Evolutionary conservation across 768 basidiomycete species (phyloP), one percentile per base, ranked within the genome.

Genomic region (Rubroboletus satanas): DNA sequence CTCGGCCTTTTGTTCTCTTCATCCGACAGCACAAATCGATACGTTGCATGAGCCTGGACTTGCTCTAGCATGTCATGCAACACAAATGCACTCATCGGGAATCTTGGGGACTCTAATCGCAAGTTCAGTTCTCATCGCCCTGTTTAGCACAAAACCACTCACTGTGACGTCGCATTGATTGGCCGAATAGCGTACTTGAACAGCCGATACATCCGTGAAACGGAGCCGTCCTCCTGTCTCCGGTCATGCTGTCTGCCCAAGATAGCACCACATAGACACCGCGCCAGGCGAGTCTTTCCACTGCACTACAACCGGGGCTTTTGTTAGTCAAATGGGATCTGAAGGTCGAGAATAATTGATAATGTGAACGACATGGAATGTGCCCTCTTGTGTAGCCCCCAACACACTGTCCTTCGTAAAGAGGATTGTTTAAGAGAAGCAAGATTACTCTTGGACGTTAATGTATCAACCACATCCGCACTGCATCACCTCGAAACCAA

Each of bases 361-460:
- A 49, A 56, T 18, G 2, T 32, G 28, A 48, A 48, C 11, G 8
- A 51, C 50, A 53, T 51, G 47, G 58, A 57, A 78, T 98, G 87
- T 97, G 73, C 74, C 74, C 87, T 83, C 85, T 78, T 81, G 76
- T 78, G 95, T 98, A 98, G 95, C 93, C 83, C 88, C 81, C 83
- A 79, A 26, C 26, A 26, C 26, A 78, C 83, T 66, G 63, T 74
- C 79, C 88, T 91, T 74, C 65, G 64, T 77, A 77, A 76, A 74
- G 84, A 82, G 88, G 86, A 92, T 94, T 95, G 93, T 95, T 92
- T 82, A 78, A 77, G 80, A 82, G 83, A 66, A 74, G 58, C 38
- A 51, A 61, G 57, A 39, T 87, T 75, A 44, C 74, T 96, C 65
- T 97, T 68, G 95, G 95, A 91, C 89, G 80, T 60, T 74, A 74